Percentiles rank a stretch among this genome's conserved stretches.
These are phyloP conservation scores for Fistulinella prunicolor DNA, from an alignment of 768 basidiomycete genomes.

Conservation along the genomic window DNA sequence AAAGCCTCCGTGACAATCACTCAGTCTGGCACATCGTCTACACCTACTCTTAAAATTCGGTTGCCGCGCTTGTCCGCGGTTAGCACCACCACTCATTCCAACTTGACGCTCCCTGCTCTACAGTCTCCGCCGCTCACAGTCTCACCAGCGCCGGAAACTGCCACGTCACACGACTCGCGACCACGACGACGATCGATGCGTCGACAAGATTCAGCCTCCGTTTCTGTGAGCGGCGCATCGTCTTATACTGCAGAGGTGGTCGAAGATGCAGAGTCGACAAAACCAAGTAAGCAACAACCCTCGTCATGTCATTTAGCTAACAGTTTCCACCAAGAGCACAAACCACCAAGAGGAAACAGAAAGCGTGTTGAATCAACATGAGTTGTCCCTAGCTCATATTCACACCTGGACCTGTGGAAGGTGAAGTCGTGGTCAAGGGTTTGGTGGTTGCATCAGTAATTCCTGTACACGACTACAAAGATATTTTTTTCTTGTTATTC, in stretches of 20 bases:
- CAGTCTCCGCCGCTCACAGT: conserved; percentile 22
- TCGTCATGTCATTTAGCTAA: neutral
- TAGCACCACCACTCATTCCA: conserved; percentile 25
- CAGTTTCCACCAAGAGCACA: conserved; percentile 16
- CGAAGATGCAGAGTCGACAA: conserved; percentile 26
- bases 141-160: conserved; percentile 23
- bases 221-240: conserved; percentile 32
- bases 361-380: conserved; percentile 19
- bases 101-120: conserved; percentile 11
- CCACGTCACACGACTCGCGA: conserved; percentile 23
- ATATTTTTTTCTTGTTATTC: conserved; percentile 27
- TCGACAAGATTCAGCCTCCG: conserved; percentile 28
- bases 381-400: neutral
- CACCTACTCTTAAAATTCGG: conserved; percentile 35
- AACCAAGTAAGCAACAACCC: conserved; percentile 25
- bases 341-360: conserved; percentile 23
- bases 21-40: conserved; percentile 30
- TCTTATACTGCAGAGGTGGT: conserved; percentile 28
- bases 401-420: neutral
- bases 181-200: conserved; percentile 28
- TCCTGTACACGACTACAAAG: conserved; percentile 22
- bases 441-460: conserved; percentile 9
- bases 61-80: conserved; percentile 32
- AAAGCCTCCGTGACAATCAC: conserved; percentile 36
- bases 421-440: neutral